These are phyloP conservation scores for Diaporthe nobilis DNA, from an alignment of 2,329 filamentous ascomycete genomes.

Conservation along the genomic window DNA sequence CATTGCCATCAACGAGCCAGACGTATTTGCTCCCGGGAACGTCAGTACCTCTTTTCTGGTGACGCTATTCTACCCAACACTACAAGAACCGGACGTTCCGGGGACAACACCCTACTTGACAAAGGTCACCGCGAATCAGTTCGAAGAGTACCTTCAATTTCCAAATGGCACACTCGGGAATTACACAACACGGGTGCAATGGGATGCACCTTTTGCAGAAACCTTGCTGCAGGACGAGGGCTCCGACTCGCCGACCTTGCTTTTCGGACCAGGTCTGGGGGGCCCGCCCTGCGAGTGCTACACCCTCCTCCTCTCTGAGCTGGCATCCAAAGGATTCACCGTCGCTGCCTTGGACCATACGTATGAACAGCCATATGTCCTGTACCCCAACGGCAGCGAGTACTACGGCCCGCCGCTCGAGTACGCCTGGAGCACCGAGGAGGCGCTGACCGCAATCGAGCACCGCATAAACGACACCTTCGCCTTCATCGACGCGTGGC, in stretches of 20 bases:
- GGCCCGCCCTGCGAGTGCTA: conserved; percentile 30
- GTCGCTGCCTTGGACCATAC: conserved; percentile 37
- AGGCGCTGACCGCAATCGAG: conserved; percentile 7
- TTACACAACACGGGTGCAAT: conserved; percentile 11
- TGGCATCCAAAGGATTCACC: conserved; percentile 35
- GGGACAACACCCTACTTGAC: conserved; percentile 18
- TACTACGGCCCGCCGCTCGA: conserved; percentile 20
- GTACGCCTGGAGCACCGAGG: not conserved
- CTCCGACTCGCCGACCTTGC: not conserved
- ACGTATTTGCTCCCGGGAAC: conserved; percentile 14
- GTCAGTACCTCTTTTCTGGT: conserved; percentile 21
- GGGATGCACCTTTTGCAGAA: conserved; percentile 16
- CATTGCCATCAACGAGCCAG: not conserved
- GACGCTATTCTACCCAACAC: conserved; percentile 25
- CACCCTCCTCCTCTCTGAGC: conserved; percentile 36
- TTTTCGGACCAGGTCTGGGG: not conserved
- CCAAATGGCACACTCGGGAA: conserved; percentile 10
- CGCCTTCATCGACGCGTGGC: conserved; percentile 36
- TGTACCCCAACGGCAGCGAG: conserved; percentile 33
- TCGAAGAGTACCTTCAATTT: conserved; percentile 1
- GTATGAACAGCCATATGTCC: conserved; percentile 38
- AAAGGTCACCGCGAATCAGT: not conserved
- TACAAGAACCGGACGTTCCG: not conserved
- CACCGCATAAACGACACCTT: conserved; percentile 36
- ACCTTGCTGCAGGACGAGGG: not conserved